phyloP scores from a whole-genome alignment of 805 yeast genomes.

The Ogataea sp. region DNA sequence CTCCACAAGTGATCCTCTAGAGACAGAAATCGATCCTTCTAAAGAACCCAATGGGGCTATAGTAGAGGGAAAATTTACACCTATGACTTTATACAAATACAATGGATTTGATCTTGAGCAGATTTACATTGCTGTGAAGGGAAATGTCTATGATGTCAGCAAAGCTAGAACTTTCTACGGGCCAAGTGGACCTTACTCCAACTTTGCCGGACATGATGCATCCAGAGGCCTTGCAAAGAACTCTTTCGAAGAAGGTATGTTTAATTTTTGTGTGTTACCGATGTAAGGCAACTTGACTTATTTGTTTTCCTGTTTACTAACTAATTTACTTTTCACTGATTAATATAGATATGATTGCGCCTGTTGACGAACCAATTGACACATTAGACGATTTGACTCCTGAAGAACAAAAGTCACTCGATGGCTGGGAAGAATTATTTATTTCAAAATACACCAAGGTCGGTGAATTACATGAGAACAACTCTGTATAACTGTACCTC shows the following conservation, averaged over 20 bases:
- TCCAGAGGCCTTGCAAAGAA: slow-evolving; percentile 85
- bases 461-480: slow-evolving; percentile 54
- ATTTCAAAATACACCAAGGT: slow-evolving; percentile 72
- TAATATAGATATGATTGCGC: slow-evolving; percentile 41
- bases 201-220: slow-evolving; percentile 95
- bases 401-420: slow-evolving; percentile 57
- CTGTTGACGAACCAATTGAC: slow-evolving; percentile 75
- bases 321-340: slow-evolving; percentile 1
- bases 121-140: slow-evolving; percentile 81
- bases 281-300: background rate
- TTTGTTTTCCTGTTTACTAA: background rate
- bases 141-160: slow-evolving; percentile 79
- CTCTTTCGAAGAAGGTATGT: slow-evolving; percentile 59
- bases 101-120: slow-evolving; percentile 76
- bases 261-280: slow-evolving; percentile 1
- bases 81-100: slow-evolving; percentile 59
- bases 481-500: too few relatives aligned
- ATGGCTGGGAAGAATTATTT: slow-evolving; percentile 83
- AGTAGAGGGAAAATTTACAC: slow-evolving; percentile 51
- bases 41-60: slow-evolving; percentile 14
- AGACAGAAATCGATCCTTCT: slow-evolving; percentile 17
- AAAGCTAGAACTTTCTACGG: slow-evolving; percentile 83
- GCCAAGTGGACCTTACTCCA: slow-evolving; percentile 90
- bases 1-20: slow-evolving; percentile 11
- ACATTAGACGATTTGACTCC: slow-evolving; percentile 49